Evolutionary conservation across 768 basidiomycete species (phyloP).

Genomic region (Hericium rajendrae): DNA sequence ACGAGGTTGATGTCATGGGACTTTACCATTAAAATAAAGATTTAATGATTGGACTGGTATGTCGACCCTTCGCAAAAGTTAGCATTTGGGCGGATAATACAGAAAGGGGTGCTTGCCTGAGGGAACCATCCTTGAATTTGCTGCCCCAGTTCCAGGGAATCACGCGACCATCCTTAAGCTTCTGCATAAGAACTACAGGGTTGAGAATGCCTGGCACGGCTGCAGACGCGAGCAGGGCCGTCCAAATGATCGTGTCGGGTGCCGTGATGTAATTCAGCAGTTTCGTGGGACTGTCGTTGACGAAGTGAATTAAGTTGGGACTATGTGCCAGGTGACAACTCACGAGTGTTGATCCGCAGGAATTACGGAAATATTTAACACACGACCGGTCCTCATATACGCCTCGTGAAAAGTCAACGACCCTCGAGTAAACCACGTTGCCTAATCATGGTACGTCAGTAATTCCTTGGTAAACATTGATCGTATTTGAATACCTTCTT

Average conservation of each 20-base stretch:
- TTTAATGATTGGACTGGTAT: conserved; percentile 87
- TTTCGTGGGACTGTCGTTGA: conserved; percentile 71
- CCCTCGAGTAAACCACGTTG: conserved; percentile 84
- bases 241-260: conserved; percentile 86
- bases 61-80: conserved; percentile 55
- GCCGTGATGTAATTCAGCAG: conserved; percentile 91
- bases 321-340: conserved; percentile 13
- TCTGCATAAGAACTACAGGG: conserved; percentile 93
- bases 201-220: conserved; percentile 94
- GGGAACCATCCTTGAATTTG: conserved; percentile 86
- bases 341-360: conserved; percentile 85
- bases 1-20: background rate
- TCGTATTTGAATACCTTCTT: conserved; percentile 54
- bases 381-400: conserved; percentile 84
- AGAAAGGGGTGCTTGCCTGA: conserved; percentile 42
- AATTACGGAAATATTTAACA: conserved; percentile 89
- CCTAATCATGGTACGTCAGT: conserved; percentile 30
- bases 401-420: conserved; percentile 95
- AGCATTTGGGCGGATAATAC: background rate
- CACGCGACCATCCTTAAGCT: conserved; percentile 66
- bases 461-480: background rate
- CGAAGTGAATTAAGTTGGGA: conserved; percentile 1
- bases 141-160: conserved; percentile 95
- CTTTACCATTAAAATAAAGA: conserved; percentile 75
- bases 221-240: conserved; percentile 75